These are phyloP conservation scores for Candida lessepsii DNA, from an alignment of 805 yeast species.

Conservation along the genomic window DNA sequence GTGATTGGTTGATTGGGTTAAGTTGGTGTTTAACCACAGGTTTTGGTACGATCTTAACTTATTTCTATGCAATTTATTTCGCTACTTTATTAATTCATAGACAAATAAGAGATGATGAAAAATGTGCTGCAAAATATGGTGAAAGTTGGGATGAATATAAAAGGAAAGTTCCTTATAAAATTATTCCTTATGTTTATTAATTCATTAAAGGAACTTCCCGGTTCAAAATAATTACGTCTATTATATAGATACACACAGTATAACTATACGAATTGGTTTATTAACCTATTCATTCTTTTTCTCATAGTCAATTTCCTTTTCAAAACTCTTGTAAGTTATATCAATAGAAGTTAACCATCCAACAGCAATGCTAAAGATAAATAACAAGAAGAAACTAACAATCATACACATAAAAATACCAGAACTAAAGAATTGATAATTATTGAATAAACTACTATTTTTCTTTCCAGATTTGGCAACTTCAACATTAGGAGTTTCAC, in stretches of 20 bases:
- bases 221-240: background rate
- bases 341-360: constrained; percentile 69
- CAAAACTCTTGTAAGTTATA: constrained; percentile 80
- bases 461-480: constrained; percentile 4
- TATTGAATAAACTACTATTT: constrained; percentile 51
- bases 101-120: constrained; percentile 87
- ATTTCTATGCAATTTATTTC: constrained; percentile 83
- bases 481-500: constrained; percentile 2
- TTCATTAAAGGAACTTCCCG: no score
- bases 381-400: constrained; percentile 59
- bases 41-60: constrained; percentile 74
- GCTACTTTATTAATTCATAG: constrained; percentile 81
- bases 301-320: constrained; percentile 57
- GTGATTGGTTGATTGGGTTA: constrained; percentile 90
- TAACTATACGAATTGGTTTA: no score
- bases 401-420: constrained; percentile 78
- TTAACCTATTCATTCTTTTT: constrained; percentile 48
- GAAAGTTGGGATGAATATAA: constrained; percentile 84
- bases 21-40: constrained; percentile 95
- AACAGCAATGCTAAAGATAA: constrained; percentile 59
- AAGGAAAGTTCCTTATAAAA: constrained; percentile 78
- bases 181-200: constrained; percentile 83
- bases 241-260: background rate
- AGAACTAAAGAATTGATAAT: constrained; percentile 71
- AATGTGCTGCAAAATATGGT: constrained; percentile 85